phyloP scores from a whole-genome alignment of 495 filamentous ascomycete species.

The Articulospora tetracladia region DNA sequence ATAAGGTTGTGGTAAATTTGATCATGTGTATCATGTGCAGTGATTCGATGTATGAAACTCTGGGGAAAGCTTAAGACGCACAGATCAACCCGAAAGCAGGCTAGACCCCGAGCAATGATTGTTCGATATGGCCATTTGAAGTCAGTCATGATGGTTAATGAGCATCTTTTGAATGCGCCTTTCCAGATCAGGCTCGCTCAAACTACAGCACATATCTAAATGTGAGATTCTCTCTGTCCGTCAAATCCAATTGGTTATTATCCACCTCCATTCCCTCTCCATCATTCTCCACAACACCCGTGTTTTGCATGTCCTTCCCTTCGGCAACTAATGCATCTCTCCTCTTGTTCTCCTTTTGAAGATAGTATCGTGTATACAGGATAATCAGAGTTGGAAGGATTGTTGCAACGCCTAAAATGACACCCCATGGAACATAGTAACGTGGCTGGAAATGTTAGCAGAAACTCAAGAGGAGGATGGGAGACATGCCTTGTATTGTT shows the following conservation, averaged over 20 bases:
- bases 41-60: too few species aligned
- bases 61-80: too few species aligned
- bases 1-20: too few species aligned
- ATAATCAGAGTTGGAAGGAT: conserved; percentile 55
- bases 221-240: conserved; percentile 13
- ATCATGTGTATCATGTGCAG: too few species aligned
- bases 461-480: neutral
- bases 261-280: conserved; percentile 29
- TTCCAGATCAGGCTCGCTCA: too few species aligned
- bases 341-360: conserved; percentile 51
- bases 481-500: conserved; percentile 13
- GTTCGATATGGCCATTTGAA: too few species aligned
- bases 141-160: too few species aligned
- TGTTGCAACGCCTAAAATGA: conserved; percentile 34
- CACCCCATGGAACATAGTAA: conserved; percentile 36
- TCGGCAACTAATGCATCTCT: conserved; percentile 22
- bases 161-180: too few species aligned
- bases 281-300: conserved; percentile 43
- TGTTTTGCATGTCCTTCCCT: conserved; percentile 43
- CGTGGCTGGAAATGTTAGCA: conserved; percentile 37
- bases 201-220: neutral
- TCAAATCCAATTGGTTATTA: conserved; percentile 41
- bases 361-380: conserved; percentile 55
- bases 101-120: too few species aligned
- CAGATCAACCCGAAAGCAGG: too few species aligned